A percentile compares a stretch with the other conserved stretches of the same genome.
These are phyloP conservation scores for Monosporascus sp. DNA, from an alignment of 2,329 filamentous ascomycete species.

Conservation along the genomic window DNA sequence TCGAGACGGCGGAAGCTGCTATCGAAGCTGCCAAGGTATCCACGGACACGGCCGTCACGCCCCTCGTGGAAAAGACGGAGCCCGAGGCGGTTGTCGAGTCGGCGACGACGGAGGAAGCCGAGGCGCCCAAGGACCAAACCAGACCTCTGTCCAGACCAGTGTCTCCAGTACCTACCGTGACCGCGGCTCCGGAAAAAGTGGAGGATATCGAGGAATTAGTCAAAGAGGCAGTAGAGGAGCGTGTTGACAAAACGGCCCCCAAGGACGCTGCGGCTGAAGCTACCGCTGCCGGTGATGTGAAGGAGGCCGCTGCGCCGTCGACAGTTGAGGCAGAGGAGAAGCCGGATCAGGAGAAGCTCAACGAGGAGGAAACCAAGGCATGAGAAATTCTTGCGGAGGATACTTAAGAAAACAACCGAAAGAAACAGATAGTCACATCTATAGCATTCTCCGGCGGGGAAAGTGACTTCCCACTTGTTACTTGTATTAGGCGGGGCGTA, in stretches of 20 bases:
- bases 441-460: not conserved
- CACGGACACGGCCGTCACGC: slow-evolving; percentile 9
- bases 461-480: slow-evolving; percentile 2
- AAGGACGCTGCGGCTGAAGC: slow-evolving; percentile 5
- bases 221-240: slow-evolving; percentile 10
- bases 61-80: slow-evolving; percentile 12
- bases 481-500: slow-evolving; percentile 17
- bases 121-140: not conserved
- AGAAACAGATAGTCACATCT: not conserved
- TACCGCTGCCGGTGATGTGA: not conserved
- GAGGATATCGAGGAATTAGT: slow-evolving; percentile 23
- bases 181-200: slow-evolving; percentile 16
- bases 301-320: slow-evolving; percentile 1
- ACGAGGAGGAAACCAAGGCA: slow-evolving; percentile 2
- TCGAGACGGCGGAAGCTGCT: slow-evolving; percentile 14
- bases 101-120: slow-evolving; percentile 3
- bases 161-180: slow-evolving; percentile 6
- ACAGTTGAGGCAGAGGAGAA: slow-evolving; percentile 1
- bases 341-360: slow-evolving; percentile 1
- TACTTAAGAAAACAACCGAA: not conserved
- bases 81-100: slow-evolving; percentile 1
- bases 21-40: slow-evolving; percentile 15
- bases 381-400: slow-evolving; percentile 1
- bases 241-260: not conserved
- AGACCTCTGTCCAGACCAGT: not conserved